Evolutionary conservation across 1,284 basidiomycete species (phyloP), one percentile per base, ranked within the genome.

Genomic region (Leccinum pallidistipes): DNA sequence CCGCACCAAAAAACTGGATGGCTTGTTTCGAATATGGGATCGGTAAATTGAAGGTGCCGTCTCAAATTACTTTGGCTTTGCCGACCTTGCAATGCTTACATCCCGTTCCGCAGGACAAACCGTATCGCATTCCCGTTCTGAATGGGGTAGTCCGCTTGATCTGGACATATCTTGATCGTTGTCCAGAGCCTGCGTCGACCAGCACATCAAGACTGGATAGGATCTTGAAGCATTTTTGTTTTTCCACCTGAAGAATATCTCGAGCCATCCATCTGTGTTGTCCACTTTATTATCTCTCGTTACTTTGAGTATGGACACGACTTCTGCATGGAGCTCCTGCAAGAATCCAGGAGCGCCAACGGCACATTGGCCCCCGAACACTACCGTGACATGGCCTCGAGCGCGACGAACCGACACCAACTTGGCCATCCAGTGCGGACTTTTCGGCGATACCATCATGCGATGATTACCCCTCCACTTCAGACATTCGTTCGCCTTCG

Each of bases 131-230:
- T 1, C 81, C 86, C 5, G 84, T 94, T 11, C 82, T 97, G 77
- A 95, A 96, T 66, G 91, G 92, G 3, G 86, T 93, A 60, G 76
- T 95, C 62, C 88, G 95, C 5, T 76, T 98, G 34, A 78, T 97
- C 29, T 98, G 96, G 96, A 93, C 95, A 0, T 98, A 98, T 75
- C 81, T 98, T 24, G 96, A 95, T 71, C 90, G 96, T 18, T 97
- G 95, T 71, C 88, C 90, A 64, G 96, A 98, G 73, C 84, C 91
- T 14, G 81, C 85, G 4, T 91, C 94, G 0, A 90, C 91, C 1
- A 88, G 88, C 4, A 86, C 88, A 7, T 81, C 87, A 51, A 93
- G 92, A 68, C 78, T 98, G 38, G 95, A 98, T 65, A 78, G 77
- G 0, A 73, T 97, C 47, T 75, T 97, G 62, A 91, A 88, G 62